A percentile compares a stretch with the other conserved stretches of the same genome.
Evolutionary conservation across 306 rosid genomes (phyloP).

Genomic region (Cicer judaicum): DNA sequence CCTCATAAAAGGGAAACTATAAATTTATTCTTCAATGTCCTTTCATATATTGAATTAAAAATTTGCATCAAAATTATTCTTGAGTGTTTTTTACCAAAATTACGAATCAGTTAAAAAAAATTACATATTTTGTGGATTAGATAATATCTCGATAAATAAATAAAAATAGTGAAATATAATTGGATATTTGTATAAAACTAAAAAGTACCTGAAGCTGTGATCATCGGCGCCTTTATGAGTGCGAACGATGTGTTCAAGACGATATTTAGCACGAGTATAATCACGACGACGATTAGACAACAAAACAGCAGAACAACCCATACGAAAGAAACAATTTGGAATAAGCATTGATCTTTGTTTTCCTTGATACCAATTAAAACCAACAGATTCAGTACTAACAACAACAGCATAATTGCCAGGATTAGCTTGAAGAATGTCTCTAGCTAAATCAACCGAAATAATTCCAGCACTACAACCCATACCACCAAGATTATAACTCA

Average conservation of each 20-base stretch:
- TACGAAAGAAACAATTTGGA: constrained; percentile 89
- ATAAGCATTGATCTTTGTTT: constrained; percentile 83
- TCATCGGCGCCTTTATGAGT: constrained; percentile 97
- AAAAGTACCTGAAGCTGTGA: constrained; percentile 79
- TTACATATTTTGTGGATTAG: background rate
- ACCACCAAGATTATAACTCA: constrained; percentile 94
- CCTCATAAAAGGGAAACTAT: background rate
- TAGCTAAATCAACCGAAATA: constrained; percentile 79
- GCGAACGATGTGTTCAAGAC: constrained; percentile 89
- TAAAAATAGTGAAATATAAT: background rate
- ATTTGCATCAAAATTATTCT: background rate
- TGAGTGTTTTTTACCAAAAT: background rate
- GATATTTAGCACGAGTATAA: constrained; percentile 72
- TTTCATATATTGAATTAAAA: background rate
- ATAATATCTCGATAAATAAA: background rate
- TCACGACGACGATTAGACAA: constrained; percentile 93
- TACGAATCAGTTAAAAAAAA: background rate
- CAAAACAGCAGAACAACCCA: constrained; percentile 93
- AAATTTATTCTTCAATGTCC: background rate
- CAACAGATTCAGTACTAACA: constrained; percentile 90
- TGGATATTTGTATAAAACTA: background rate
- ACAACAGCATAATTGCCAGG: constrained; percentile 90
- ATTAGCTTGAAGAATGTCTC: constrained; percentile 81
- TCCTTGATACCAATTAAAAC: constrained; percentile 92
- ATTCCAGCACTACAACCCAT: constrained; percentile 99